A percentile compares a stretch with the other conserved stretches of the same genome.
Conservation (phyloP, 805 yeast species). For the Yarrowia keelungensis region DNA sequence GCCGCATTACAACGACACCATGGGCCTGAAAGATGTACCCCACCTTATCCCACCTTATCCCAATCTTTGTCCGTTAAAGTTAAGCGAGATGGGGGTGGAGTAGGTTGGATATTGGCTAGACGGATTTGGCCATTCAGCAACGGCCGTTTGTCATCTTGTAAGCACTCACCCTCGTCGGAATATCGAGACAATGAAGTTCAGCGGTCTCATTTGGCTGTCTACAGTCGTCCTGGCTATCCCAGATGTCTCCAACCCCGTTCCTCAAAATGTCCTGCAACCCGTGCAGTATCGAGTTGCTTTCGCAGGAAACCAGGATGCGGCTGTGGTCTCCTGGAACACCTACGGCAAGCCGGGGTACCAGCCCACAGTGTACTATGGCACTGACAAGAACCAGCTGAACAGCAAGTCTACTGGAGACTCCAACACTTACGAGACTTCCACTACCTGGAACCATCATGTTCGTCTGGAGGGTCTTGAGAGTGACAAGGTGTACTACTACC, state of each 20-base stretch:
- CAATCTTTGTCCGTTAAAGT: slow-evolving; percentile 5
- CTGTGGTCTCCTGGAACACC: slow-evolving; percentile 45
- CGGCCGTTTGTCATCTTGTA: slow-evolving; percentile 15
- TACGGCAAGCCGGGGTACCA: slow-evolving; percentile 40
- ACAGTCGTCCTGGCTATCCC: slow-evolving; percentile 17
- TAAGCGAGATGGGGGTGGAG: slow-evolving; percentile 8
- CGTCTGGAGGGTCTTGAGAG: slow-evolving; percentile 44
- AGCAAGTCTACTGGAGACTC: slow-evolving; percentile 40
- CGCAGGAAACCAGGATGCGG: slow-evolving; percentile 19
- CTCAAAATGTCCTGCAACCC: slow-evolving; percentile 25
- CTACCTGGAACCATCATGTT: slow-evolving; percentile 46
- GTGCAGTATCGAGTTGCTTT: slow-evolving; percentile 35
- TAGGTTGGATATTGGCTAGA: slow-evolving; percentile 4
- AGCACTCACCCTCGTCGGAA: not conserved
- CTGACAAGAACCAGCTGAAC: slow-evolving; percentile 35
- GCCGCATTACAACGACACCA: not conserved
- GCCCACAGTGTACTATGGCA: slow-evolving; percentile 46
- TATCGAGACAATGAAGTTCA: slow-evolving; percentile 5
- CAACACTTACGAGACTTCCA: slow-evolving; percentile 44
- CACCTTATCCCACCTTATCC: not conserved
- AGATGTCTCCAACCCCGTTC: slow-evolving; percentile 15
- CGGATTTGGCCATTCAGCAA: not conserved
- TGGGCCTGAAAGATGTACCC: not conserved
- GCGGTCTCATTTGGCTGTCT: not conserved
- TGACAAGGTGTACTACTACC: slow-evolving; percentile 46